Base-by-base conservation (phyloP, 2,329 filamentous ascomycete genomes). In the Calonectria pauciramosa region DNA sequence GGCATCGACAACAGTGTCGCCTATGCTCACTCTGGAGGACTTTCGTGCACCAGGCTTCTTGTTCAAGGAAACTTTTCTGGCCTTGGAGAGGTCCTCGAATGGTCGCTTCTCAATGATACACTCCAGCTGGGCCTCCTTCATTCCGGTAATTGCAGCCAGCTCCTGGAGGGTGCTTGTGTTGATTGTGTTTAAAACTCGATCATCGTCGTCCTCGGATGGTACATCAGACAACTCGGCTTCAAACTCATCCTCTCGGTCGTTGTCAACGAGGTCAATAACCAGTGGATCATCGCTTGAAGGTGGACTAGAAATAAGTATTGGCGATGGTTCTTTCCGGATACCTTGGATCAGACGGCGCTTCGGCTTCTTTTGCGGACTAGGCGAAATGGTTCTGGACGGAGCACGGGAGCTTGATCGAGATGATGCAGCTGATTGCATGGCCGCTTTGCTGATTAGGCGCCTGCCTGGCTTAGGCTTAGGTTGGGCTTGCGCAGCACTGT, bases 81-180 rank as follows among this genome's bases (percentile, higher is more conserved):
- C 92, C 20, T 92, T 90, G 16, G 91, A 88, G 8, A 98, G 85
- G 56, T 86, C 89, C 5, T 83, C 83, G 82, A 98, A 99, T 0
- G 96, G 96, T 13, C 95, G 92, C 75, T 94, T 90, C 1, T 91
- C 90, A 14, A 98, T 86, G 70, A 99, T 90, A 18, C 91, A 85
- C 54, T 93, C 89, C 1, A 96, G 93, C 60, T 93, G 89, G 8
- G 93, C 91, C 77, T 94, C 90, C 44, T 94, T 93, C 74, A 94
- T 92, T 38, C 93, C 93, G 0, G 95, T 95, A 75, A 98, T 93
- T 78, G 98, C 96, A 2, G 94, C 91, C 52, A 99, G 90, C 72
- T 96, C 95, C 44, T 93, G 90, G 13, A 91, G 87, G 7, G 92
- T 91, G 83, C 95, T 97, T 0, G 89, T 92, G 82, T 99, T 99